These are phyloP conservation scores for Chenopodium album DNA, from an alignment of 148 eudicot species.

Conservation along the genomic window DNA sequence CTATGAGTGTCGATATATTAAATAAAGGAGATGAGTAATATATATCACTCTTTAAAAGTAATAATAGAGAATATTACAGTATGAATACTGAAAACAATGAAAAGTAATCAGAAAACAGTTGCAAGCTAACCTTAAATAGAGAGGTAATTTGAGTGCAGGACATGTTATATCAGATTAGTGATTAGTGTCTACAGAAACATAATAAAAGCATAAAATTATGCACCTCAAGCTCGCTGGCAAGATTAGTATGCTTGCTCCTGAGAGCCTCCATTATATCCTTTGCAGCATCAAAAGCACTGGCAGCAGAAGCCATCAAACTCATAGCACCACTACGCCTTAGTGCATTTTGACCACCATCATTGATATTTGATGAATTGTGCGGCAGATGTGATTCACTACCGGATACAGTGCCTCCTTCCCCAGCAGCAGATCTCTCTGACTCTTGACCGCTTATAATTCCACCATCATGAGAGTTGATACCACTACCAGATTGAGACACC, in stretches of 20 bases:
- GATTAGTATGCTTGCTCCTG: slow-evolving; percentile 94
- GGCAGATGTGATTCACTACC: slow-evolving; percentile 66
- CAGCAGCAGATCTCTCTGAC: slow-evolving; percentile 61
- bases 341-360: slow-evolving; percentile 70
- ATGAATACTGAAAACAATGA: background rate
- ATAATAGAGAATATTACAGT: background rate
- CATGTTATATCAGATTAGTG: background rate
- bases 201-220: background rate
- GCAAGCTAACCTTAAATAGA: background rate
- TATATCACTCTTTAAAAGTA: too few species aligned
- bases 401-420: slow-evolving; percentile 55
- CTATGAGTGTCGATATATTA: too few species aligned
- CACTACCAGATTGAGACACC: slow-evolving; percentile 50
- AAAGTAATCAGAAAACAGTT: background rate
- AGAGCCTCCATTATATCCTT: slow-evolving; percentile 99
- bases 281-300: slow-evolving; percentile 95
- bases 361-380: slow-evolving; percentile 53
- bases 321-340: slow-evolving; percentile 76
- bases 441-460: slow-evolving; percentile 73
- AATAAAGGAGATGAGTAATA: too few species aligned
- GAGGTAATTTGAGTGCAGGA: background rate
- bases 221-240: slow-evolving; percentile 98
- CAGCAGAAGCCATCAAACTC: slow-evolving; percentile 88
- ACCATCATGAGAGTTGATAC: slow-evolving; percentile 65
- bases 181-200: background rate